Base-by-base conservation (phyloP, 1,284 basidiomycete genomes). In the Cutaneotrichosporon cutaneum region DNA sequence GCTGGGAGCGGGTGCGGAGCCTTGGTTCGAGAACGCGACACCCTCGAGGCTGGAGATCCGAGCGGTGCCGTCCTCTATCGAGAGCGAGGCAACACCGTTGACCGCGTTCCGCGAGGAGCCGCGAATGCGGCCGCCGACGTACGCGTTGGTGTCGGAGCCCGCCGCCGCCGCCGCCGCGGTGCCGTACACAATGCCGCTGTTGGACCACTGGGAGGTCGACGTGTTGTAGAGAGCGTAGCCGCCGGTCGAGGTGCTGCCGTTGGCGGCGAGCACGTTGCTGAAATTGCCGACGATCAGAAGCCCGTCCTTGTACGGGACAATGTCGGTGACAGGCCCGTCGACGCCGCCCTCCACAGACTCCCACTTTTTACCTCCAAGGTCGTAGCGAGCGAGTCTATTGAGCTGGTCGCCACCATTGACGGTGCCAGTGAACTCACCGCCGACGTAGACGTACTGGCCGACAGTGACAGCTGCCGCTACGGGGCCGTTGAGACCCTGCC, bases 141-240 rank as follows among this genome's bases (percentile, higher is more conserved):
- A 81, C 4, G 73, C 71, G 26, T 58, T 24, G 32, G 60, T 52
- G 7, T 56, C 45, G 27, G 60, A 16, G 62, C 88, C 87, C 26
- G 83, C 84, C n/a, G 89, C 82, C 0, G 89, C 82, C 0, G 70
- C 65, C 0, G 88, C 82, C 79, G 94, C 85, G 60, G 82, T 84
- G 24, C 93, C 94, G 57, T 85, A 81, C 35, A 92, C 71, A 70
- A 90, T 87, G 42, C 90, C 89, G 54, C 82, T 83, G 65, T 86
- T 86, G 51, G 85, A 82, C 93, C 93, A 96, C 0, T 81, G 75
- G 7, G 81, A 81, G 33, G 82, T 81, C 1, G 79, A 77, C n/a
- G 87, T 80, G 74, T 92, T 84, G 89, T 89, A 96, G 1, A 84
- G 80, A 0, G 90, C 92, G 60, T 92, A 85, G 3, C 94, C 92